Base-by-base conservation (phyloP, 306 rosid species). In the Vigna unguiculata region DNA sequence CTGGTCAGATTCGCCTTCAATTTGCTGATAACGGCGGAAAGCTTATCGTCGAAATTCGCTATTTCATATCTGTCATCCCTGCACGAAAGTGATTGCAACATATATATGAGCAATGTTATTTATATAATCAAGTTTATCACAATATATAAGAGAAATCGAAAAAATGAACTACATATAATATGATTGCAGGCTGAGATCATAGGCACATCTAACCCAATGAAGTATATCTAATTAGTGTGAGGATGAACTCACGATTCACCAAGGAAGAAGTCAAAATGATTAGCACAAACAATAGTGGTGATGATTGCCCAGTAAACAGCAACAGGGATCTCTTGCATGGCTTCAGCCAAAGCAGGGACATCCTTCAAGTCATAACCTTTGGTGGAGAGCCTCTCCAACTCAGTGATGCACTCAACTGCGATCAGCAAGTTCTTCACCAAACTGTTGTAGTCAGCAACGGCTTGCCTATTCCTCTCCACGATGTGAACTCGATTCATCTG, bases 391-490 rank as follows among this genome's bases (percentile, higher is more conserved):
- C 71, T 83, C 72, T 85, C 85, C 80, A 89, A 65, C 82, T 89
- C 86, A 46, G 84, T 48, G 60, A 93, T 78, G 77, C 89, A 79
- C 64, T 81, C 87, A 22, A 90, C 88, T 20, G 86, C 87, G 2
- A 70, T 73, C 66, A 86, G 9, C 2, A 82, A 19, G 51, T 54
- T 85, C 46, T 74, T 74, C 0, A 85, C 83, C 52, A 85, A 24
- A 45, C 15, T 11, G 72, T 78, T 78, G 5, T 46, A 78, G 4
- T 85, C 85, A 62, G 79, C 77, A 55, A 64, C 61, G 2, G 79
- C 79, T 38, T 81, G 77, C 24, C 83, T 52, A 4, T 74, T 69
- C 57, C 21, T 74, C 9, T 81, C 85, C 0, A 81, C 46, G 22
- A 46, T 40, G 1, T 83, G 79, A 70, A 81, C 81, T 16, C 52